A percentile compares a stretch with the other conserved stretches of the same genome.
phyloP scores from a whole-genome alignment of 2,329 filamentous ascomycete species.

The Apiospora kogelbergensis region DNA sequence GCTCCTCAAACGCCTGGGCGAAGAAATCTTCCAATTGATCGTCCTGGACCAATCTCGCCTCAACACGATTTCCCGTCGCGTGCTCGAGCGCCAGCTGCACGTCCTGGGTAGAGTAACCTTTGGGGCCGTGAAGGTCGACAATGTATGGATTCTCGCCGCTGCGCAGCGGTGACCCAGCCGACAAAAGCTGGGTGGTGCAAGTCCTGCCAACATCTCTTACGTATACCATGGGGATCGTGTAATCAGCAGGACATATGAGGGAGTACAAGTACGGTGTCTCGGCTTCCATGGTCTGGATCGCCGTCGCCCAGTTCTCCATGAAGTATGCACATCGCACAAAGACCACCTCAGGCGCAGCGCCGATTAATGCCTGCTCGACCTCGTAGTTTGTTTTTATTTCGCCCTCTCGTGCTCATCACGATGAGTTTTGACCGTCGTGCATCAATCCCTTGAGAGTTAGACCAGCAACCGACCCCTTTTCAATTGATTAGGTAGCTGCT shows the following conservation, averaged over 20 bases:
- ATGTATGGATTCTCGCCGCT: background rate
- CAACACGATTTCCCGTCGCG: background rate
- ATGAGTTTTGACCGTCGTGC: background rate
- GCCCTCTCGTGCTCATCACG: slow-evolving; percentile 28
- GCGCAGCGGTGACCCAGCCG: background rate
- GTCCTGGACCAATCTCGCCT: background rate
- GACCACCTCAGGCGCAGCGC: slow-evolving; percentile 24
- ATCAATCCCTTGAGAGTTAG: no score
- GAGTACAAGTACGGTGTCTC: slow-evolving; percentile 33
- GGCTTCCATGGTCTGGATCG: slow-evolving; percentile 25
- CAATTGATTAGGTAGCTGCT: background rate
- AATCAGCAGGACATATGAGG: slow-evolving; percentile 33
- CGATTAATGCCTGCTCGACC: slow-evolving; percentile 25
- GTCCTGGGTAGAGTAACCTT: background rate
- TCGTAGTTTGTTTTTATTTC: slow-evolving; percentile 37
- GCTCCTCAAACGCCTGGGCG: background rate
- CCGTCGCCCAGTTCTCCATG: slow-evolving; percentile 39
- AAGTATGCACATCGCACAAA: slow-evolving; percentile 37
- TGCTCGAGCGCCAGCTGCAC: background rate
- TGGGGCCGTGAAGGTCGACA: background rate
- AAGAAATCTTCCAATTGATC: background rate
- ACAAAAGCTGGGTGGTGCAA: background rate
- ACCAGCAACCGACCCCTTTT: no score
- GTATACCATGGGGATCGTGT: slow-evolving; percentile 30
- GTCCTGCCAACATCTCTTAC: slow-evolving; percentile 3